These are phyloP conservation scores for Amanita jacksonii DNA, from an alignment of 768 basidiomycete species.

Conservation along the genomic window DNA sequence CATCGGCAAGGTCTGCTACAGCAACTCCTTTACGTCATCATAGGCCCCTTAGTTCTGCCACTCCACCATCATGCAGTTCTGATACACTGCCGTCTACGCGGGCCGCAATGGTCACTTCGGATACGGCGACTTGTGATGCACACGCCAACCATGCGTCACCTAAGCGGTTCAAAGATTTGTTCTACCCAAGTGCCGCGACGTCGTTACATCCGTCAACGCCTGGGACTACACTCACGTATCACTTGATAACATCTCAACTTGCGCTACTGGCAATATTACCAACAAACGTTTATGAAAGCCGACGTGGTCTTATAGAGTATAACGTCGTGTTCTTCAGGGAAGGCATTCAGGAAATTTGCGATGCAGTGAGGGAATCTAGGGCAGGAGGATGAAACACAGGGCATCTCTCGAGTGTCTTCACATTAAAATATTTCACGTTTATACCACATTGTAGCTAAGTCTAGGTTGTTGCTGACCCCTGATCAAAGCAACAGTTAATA, in stretches of 20 bases:
- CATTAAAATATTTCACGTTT: not conserved
- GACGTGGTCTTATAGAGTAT: constrained; percentile 73
- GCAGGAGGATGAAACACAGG: constrained; percentile 20
- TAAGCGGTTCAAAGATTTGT: constrained; percentile 33
- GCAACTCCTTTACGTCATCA: constrained; percentile 21
- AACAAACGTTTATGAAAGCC: constrained; percentile 60
- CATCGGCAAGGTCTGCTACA: constrained; percentile 20
- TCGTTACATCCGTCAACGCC: constrained; percentile 48
- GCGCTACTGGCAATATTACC: constrained; percentile 67
- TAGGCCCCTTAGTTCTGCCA: constrained; percentile 16
- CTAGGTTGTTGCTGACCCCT: too few relatives aligned
- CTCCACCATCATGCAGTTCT: constrained; percentile 20
- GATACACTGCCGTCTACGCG: constrained; percentile 13
- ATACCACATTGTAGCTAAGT: not conserved
- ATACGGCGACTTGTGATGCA: not conserved
- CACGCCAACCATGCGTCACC: constrained; percentile 1
- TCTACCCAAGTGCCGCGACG: constrained; percentile 63
- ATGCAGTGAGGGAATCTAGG: constrained; percentile 55
- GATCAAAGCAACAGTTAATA: too few relatives aligned
- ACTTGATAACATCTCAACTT: constrained; percentile 65
- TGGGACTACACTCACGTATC: constrained; percentile 76
- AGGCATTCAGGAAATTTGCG: constrained; percentile 75
- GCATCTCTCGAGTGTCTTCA: not conserved
- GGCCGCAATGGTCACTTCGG: constrained; percentile 14
- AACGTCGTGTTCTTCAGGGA: constrained; percentile 82